phyloP scores from a whole-genome alignment of 495 filamentous ascomycete genomes.

The Tuber aestivum region DNA sequence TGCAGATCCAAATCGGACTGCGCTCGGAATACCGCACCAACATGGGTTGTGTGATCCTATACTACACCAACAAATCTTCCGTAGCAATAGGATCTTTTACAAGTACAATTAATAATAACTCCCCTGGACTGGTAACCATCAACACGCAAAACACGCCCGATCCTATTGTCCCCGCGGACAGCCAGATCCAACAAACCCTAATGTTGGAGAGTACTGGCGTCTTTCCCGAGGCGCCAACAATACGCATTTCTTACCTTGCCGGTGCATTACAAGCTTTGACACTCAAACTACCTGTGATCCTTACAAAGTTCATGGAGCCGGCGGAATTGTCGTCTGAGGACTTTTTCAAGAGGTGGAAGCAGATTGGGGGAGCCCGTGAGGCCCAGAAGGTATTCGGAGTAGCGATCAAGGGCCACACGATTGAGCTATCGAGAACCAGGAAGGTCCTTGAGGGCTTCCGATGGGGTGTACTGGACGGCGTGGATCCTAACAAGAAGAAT shows the following conservation, averaged over 20 bases:
- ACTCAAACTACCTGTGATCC: constrained; percentile 76
- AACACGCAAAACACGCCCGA: constrained; percentile 86
- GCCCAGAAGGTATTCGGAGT: constrained; percentile 77
- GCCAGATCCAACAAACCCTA: constrained; percentile 85
- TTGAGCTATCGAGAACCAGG: constrained; percentile 47
- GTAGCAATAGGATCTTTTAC: constrained; percentile 81
- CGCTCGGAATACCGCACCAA: constrained; percentile 90
- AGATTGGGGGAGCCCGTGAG: constrained; percentile 86
- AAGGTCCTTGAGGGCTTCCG: constrained; percentile 69
- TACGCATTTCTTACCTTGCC: constrained; percentile 88
- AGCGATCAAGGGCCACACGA: constrained; percentile 48
- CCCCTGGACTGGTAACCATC: constrained; percentile 64
- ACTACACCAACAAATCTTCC: constrained; percentile 88
- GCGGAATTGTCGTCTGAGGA: constrained; percentile 78
- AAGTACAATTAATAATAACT: constrained; percentile 79
- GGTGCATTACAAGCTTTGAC: constrained; percentile 91
- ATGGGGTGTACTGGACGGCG: constrained; percentile 76
- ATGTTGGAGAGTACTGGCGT: constrained; percentile 82
- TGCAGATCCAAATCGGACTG: constrained; percentile 85
- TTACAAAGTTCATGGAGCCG: constrained; percentile 94
- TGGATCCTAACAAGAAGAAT: constrained; percentile 87
- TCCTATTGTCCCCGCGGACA: constrained; percentile 63
- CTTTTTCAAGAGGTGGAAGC: constrained; percentile 98
- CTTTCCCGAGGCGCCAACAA: constrained; percentile 79
- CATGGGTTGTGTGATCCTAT: constrained; percentile 89